Base-by-base conservation (phyloP, 2,329 filamentous ascomycete species). In the Aspergillus ustus region DNA sequence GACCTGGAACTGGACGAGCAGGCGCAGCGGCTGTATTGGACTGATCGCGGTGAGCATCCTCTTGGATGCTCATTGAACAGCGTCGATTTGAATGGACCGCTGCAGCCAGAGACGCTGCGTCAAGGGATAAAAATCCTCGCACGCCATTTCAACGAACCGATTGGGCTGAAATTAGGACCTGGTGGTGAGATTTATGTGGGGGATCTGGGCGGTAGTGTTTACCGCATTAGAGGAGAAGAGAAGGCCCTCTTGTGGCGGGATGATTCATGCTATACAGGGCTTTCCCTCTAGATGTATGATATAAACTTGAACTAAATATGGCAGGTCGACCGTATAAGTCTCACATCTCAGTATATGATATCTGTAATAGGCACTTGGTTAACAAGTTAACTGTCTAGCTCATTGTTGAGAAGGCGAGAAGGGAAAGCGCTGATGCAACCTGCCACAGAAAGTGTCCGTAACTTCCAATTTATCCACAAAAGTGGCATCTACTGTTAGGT, bases 1-100 rank as follows among this genome's bases (percentile, higher is more conserved):
- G 85, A 88, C 68, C 72, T 89, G 0, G 84, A 85, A 31, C 67
- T 87, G 1, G 84, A 87, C 13, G 74, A 77, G 9, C 70, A 74
- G 0, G 68, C 71, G 2, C 69, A 78, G 44, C 73, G 70, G 2
- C 73, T 89, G 31, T 88, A 85, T 70, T 88, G 85, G 86, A 87
- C 85, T 0, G 86, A 88, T 66, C 77, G 86, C 0, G 86, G 85
- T 7, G 86, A 88, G 62, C 73, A 82, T 1, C 85, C 85, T 0
- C 66, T 70, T 3, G 86, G 85, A 0, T 87, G 85, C 67, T 81
- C 79, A 17, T 64, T 88, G 59, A 85, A 86, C 69, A 70, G 76
- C 11, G 74, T 72, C 1, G 63, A 48, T 2, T 37, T 73, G 40
- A 28, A 68, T 57, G 59, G 64, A 15, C 22, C 22, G 9, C 17